Percentiles rank a stretch among this genome's conserved stretches.
phyloP scores from a whole-genome alignment of 1,139 yeast species.

The Diutina rugosa region DNA sequence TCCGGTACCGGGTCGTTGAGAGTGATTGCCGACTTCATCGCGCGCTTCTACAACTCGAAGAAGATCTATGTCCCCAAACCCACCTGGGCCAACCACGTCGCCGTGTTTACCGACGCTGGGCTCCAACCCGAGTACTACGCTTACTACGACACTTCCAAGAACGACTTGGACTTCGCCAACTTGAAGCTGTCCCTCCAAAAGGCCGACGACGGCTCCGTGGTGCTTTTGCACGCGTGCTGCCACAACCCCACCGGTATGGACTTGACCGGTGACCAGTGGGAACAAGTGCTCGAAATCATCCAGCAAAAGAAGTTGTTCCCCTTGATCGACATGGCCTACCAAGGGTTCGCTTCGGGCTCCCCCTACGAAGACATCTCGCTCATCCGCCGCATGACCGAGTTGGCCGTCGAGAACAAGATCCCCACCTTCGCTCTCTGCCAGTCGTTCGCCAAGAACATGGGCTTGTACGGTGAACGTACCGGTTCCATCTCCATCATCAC shows the following conservation, averaged over 20 bases:
- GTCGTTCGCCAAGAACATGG: slow-evolving; percentile 95
- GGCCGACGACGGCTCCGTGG: slow-evolving; percentile 44
- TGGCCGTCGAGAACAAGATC: slow-evolving; percentile 32
- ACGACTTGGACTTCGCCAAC: slow-evolving; percentile 40
- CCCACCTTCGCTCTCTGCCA: slow-evolving; percentile 63
- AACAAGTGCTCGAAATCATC: slow-evolving; percentile 47
- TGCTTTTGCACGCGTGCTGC: slow-evolving; percentile 85
- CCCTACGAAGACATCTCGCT: slow-evolving; percentile 36
- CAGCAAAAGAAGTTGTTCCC: slow-evolving; percentile 49
- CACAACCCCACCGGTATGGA: slow-evolving; percentile 97
- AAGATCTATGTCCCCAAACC: slow-evolving; percentile 52
- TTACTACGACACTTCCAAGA: slow-evolving; percentile 41
- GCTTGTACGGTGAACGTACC: slow-evolving; percentile 90
- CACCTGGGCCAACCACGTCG: slow-evolving; percentile 67
- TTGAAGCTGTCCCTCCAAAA: slow-evolving; percentile 27
- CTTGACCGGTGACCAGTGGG: slow-evolving; percentile 74
- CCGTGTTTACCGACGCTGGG: slow-evolving; percentile 43
- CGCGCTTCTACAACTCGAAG: slow-evolving; percentile 29
- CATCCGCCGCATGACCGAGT: slow-evolving; percentile 36
- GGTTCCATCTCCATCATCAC: slow-evolving; percentile 71
- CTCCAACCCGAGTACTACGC: slow-evolving; percentile 25
- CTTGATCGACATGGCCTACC: slow-evolving; percentile 85
- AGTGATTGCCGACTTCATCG: slow-evolving; percentile 41
- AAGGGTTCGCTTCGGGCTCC: slow-evolving; percentile 80
- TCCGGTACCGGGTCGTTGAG: slow-evolving; percentile 51